Conservation (phyloP, 2,329 filamentous ascomycete species). For the Microsporum canis region DNA sequence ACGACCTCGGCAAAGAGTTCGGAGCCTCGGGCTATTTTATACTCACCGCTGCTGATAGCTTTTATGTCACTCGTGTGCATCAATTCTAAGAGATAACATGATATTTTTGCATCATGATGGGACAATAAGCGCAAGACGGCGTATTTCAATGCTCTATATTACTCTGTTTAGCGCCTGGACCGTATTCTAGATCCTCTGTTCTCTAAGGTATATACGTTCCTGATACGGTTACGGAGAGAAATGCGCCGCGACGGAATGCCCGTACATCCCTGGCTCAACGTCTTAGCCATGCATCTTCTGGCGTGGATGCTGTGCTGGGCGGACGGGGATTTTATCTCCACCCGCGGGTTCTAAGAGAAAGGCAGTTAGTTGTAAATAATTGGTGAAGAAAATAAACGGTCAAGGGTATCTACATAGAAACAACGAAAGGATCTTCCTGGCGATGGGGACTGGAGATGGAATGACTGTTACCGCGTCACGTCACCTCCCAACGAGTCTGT, state of each 20-base stretch:
- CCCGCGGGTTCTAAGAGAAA: background rate
- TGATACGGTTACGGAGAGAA: background rate
- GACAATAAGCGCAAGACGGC: too few species aligned
- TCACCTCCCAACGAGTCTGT: conserved; percentile 29
- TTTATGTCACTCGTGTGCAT: too few species aligned
- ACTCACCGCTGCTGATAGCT: too few species aligned
- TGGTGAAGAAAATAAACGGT: background rate
- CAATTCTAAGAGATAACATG: too few species aligned
- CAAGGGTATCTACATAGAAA: background rate
- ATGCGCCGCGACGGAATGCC: background rate
- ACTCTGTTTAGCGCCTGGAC: too few species aligned
- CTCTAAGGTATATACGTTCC: too few species aligned
- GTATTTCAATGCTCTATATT: too few species aligned
- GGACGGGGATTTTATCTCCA: background rate
- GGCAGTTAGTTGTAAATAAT: background rate
- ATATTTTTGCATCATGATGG: too few species aligned
- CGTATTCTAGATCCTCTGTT: too few species aligned
- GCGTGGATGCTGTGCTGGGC: background rate
- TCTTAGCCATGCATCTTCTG: background rate
- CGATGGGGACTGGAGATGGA: background rate
- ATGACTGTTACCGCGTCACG: background rate
- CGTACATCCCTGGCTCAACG: background rate
- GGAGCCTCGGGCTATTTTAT: too few species aligned
- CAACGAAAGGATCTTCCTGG: background rate
- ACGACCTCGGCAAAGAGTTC: too few species aligned